Percentiles rank a stretch among this genome's conserved stretches.
phyloP scores from a whole-genome alignment of 345 rosid species.

The Dovyalis caffra region DNA sequence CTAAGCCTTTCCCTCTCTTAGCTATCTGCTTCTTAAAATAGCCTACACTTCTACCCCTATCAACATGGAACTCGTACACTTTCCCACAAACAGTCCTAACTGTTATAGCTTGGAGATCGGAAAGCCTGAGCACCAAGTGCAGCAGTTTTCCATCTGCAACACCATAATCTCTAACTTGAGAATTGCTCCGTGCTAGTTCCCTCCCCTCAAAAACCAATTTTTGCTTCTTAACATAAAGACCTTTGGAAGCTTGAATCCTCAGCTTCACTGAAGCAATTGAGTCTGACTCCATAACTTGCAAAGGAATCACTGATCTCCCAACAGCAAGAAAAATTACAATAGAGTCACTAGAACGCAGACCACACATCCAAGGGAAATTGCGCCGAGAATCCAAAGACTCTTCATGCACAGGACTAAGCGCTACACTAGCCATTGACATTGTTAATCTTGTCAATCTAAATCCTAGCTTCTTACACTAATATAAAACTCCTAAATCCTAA shows the following conservation, averaged over 20 bases:
- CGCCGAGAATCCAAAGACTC: conserved; percentile 42
- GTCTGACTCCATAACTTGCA: conserved; percentile 63
- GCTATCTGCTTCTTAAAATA: conserved; percentile 76
- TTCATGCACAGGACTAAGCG: conserved; percentile 52
- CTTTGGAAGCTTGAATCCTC: conserved; percentile 66
- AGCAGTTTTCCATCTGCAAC: conserved; percentile 57
- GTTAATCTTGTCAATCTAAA: conserved; percentile 23
- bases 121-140: conserved; percentile 65
- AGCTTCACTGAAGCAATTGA: conserved; percentile 75
- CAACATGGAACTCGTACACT: conserved; percentile 57
- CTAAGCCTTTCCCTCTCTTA: conserved; percentile 41
- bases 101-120: conserved; percentile 65
- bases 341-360: conserved; percentile 35
- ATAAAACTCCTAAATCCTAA: not conserved
- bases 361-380: conserved; percentile 23
- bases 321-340: conserved; percentile 59
- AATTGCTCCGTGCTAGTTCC: conserved; percentile 55
- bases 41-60: conserved; percentile 63
- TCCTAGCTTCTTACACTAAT: not conserved
- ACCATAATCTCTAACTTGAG: conserved; percentile 51
- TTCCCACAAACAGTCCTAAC: conserved; percentile 62
- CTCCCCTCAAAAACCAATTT: conserved; percentile 61
- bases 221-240: conserved; percentile 63
- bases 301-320: conserved; percentile 58
- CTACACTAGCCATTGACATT: conserved; percentile 63